Percentiles rank a stretch among this genome's conserved stretches.
phyloP scores from a whole-genome alignment of 73 alveolate species.

The Stentor roeselii region DNA sequence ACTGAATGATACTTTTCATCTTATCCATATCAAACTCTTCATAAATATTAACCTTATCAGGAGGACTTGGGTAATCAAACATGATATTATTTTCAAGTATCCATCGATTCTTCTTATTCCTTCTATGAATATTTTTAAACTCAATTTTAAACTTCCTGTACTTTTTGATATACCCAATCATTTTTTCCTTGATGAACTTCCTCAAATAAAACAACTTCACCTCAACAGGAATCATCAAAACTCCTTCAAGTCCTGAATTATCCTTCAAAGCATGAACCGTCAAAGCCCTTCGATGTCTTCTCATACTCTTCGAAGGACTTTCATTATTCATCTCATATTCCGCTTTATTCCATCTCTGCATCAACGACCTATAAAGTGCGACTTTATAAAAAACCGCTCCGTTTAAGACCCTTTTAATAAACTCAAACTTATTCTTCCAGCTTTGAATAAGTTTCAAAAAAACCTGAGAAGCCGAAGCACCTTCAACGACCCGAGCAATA shows the following conservation, averaged over 20 bases:
- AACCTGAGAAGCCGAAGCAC: background rate
- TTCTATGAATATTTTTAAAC: background rate
- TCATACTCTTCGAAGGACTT: background rate
- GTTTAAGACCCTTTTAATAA: background rate
- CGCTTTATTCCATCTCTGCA: background rate
- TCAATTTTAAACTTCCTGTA: background rate
- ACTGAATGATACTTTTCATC: no score
- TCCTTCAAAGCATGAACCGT: background rate
- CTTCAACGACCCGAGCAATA: background rate
- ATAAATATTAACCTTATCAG: background rate
- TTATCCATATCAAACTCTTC: background rate
- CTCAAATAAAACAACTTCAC: background rate
- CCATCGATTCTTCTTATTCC: background rate
- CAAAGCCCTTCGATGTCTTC: background rate
- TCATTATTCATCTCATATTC: background rate
- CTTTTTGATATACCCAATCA: background rate
- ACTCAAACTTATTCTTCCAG: background rate
- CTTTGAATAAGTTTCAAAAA: background rate
- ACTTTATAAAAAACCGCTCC: background rate
- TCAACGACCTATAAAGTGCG: background rate
- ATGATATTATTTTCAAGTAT: background rate
- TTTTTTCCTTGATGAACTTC: background rate
- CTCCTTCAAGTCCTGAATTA: background rate
- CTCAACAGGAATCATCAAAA: background rate
- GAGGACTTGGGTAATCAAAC: background rate